A percentile compares a stretch with the other conserved stretches of the same genome.
Evolutionary conservation across 2,329 filamentous ascomycete genomes (phyloP).

Genomic region (Pseudogymnoascus sp.): DNA sequence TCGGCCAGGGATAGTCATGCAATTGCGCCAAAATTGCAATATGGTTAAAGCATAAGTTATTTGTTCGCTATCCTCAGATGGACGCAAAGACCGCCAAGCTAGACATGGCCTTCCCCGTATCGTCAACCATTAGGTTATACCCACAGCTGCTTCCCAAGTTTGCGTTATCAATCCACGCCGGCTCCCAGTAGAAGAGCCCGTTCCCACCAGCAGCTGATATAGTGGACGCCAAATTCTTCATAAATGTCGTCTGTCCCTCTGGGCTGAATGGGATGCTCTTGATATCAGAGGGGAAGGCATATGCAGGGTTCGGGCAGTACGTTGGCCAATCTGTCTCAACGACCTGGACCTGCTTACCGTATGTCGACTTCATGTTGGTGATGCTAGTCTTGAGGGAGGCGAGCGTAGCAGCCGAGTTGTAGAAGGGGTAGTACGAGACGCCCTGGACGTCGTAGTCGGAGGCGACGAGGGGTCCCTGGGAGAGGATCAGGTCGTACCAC

Average conservation of each 20-base stretch:
- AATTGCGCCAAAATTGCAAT: not conserved
- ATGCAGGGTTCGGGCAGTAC: conserved; percentile 50
- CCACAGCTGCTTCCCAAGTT: conserved; percentile 57
- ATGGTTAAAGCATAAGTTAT: not conserved
- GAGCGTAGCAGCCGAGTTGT: conserved; percentile 51
- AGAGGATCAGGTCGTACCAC: conserved; percentile 54
- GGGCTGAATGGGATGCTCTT: conserved; percentile 53
- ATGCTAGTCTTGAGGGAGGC: conserved; percentile 47
- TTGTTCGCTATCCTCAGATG: conserved; percentile 31
- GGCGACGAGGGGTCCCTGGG: conserved; percentile 39
- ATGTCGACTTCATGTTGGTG: conserved; percentile 51
- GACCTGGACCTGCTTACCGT: conserved; percentile 59
- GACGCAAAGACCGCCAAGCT: conserved; percentile 49
- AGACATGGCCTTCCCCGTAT: conserved; percentile 44
- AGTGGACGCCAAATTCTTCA: conserved; percentile 50
- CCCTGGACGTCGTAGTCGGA: conserved; percentile 64
- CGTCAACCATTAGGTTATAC: conserved; percentile 55
- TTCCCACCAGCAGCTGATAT: conserved; percentile 47
- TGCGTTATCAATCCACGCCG: conserved; percentile 60
- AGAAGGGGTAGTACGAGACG: conserved; percentile 69
- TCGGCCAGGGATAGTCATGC: not conserved
- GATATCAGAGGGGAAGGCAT: conserved; percentile 54
- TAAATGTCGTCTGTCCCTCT: conserved; percentile 54
- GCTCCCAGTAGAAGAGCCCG: conserved; percentile 69
- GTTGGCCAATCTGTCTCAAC: conserved; percentile 66